Conservation (phyloP, 1,284 basidiomycete genomes). For the Heterobasidion occidentale region DNA sequence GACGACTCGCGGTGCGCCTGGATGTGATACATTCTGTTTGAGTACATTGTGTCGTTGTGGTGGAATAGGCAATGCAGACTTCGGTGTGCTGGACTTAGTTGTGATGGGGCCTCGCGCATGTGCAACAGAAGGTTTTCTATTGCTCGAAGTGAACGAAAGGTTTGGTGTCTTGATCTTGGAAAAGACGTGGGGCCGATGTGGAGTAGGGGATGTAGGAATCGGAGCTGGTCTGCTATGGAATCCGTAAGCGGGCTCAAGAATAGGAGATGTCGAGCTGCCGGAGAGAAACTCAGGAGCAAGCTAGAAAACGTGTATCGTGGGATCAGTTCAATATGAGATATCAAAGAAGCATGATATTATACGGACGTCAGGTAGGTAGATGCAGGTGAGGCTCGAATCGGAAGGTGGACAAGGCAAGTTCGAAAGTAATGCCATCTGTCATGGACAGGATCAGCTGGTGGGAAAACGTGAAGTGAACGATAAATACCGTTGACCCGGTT, state of each 20-base stretch:
- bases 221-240: neutral
- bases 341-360: neutral
- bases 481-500: neutral
- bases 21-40: too few species aligned
- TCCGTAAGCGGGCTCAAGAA: slow-evolving; percentile 1
- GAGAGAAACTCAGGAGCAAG: slow-evolving; percentile 11
- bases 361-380: slow-evolving; percentile 11
- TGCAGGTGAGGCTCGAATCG: slow-evolving; percentile 9
- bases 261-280: slow-evolving; percentile 9
- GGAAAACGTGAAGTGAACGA: too few species aligned
- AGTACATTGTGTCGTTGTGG: too few species aligned
- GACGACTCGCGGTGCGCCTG: too few species aligned
- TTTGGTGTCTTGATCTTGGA: neutral
- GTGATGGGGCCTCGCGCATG: too few species aligned
- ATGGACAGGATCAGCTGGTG: too few species aligned
- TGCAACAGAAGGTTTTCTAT: neutral
- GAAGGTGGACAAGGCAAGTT: slow-evolving; percentile 1
- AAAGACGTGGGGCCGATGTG: neutral
- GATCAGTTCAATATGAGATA: neutral
- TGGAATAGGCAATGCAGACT: too few species aligned
- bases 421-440: neutral
- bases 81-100: too few species aligned
- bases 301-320: neutral
- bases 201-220: neutral
- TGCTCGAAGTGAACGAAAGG: neutral